A percentile compares a stretch with the other conserved stretches of the same genome.
phyloP scores from a whole-genome alignment of 2,329 filamentous ascomycete genomes.

The Hymenoscyphus infarciens region DNA sequence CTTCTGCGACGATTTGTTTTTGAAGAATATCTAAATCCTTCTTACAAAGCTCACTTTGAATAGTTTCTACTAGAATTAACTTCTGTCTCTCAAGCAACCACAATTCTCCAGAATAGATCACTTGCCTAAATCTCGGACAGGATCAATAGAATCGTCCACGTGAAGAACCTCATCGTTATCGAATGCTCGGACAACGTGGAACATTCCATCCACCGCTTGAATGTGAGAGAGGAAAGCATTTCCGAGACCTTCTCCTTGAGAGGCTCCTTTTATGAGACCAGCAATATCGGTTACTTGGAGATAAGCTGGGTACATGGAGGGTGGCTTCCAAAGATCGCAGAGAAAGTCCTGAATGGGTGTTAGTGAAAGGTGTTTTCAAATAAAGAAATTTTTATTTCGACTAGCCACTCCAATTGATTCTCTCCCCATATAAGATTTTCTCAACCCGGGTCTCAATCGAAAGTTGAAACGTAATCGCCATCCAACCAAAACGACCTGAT shows the following conservation, averaged over 20 bases:
- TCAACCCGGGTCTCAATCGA: too few species aligned
- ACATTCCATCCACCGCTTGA: conserved; percentile 45
- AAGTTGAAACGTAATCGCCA: neutral
- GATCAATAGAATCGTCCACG: conserved; percentile 46
- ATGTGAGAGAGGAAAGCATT: conserved; percentile 46
- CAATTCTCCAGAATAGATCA: conserved; percentile 12
- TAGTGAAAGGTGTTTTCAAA: neutral
- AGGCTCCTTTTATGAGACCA: conserved; percentile 44
- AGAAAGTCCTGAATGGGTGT: conserved; percentile 39
- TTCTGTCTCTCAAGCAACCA: neutral
- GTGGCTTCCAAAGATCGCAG: conserved; percentile 45
- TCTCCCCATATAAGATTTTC: too few species aligned
- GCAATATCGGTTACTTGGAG: conserved; percentile 46
- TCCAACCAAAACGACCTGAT: neutral
- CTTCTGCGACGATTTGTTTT: conserved; percentile 40
- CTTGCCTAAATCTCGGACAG: conserved; percentile 42
- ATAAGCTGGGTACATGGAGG: conserved; percentile 43
- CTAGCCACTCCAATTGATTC: neutral
- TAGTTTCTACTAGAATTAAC: conserved; percentile 33
- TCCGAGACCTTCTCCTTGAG: conserved; percentile 43
- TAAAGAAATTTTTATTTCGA: neutral
- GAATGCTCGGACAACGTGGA: conserved; percentile 44
- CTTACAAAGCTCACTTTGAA: conserved; percentile 41
- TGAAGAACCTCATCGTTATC: conserved; percentile 45
- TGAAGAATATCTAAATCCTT: conserved; percentile 43